Evolutionary conservation across 1,284 basidiomycete species (phyloP).

Genomic region (Taiwanofungus camphoratus): DNA sequence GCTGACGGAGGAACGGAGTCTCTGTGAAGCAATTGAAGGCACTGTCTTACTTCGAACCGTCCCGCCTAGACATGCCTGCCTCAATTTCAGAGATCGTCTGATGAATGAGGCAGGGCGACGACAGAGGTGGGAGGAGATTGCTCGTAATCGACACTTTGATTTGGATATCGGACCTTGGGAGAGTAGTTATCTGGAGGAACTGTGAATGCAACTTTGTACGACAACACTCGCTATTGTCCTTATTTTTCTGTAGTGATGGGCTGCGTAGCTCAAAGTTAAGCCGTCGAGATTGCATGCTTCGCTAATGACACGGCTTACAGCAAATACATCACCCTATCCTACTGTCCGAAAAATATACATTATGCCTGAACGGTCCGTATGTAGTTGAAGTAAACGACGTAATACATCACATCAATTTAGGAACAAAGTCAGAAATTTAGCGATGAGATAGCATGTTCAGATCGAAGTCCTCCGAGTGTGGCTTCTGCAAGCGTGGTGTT

Average conservation of each 20-base stretch:
- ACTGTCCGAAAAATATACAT: too few species aligned
- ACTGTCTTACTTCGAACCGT: slow-evolving; percentile 13
- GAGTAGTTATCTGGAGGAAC: neutral
- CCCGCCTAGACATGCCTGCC: slow-evolving; percentile 14
- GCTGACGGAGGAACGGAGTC: slow-evolving; percentile 27
- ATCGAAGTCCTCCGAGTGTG: slow-evolving; percentile 21
- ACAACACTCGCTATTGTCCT: too few species aligned
- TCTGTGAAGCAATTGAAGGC: slow-evolving; percentile 26
- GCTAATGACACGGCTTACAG: too few species aligned
- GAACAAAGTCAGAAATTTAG: too few species aligned
- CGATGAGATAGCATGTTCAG: slow-evolving; percentile 9
- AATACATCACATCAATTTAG: too few species aligned
- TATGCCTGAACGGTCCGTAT: too few species aligned
- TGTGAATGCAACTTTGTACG: too few species aligned
- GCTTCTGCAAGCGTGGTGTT: slow-evolving; percentile 37
- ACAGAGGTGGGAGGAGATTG: slow-evolving; percentile 26
- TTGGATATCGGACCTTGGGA: slow-evolving; percentile 23
- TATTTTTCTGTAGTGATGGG: too few species aligned
- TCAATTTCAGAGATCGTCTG: slow-evolving; percentile 25
- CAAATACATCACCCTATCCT: too few species aligned
- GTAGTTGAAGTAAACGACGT: too few species aligned
- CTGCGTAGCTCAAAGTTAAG: too few species aligned
- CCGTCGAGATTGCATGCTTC: too few species aligned
- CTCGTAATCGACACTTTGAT: slow-evolving; percentile 16
- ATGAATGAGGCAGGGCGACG: slow-evolving; percentile 23